A percentile compares a stretch with the other conserved stretches of the same genome.
phyloP scores from a whole-genome alignment of 2,329 filamentous ascomycete species.

The Fusarium odoratissimum region DNA sequence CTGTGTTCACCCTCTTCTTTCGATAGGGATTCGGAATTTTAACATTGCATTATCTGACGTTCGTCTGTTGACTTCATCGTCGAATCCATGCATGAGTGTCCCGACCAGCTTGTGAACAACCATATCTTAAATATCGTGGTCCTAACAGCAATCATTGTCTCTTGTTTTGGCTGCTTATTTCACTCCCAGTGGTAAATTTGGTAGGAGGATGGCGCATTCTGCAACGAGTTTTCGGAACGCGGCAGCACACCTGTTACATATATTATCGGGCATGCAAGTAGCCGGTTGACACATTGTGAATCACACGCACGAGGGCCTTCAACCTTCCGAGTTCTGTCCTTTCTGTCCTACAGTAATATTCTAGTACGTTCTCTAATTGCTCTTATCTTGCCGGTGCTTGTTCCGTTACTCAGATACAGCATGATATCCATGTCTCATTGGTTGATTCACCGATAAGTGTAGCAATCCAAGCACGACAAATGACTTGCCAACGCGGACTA shows the following conservation, averaged over 20 bases:
- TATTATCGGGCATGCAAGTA: slow-evolving; percentile 18
- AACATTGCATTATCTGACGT: background rate
- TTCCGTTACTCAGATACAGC: background rate
- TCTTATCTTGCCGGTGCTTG: background rate
- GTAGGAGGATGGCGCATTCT: background rate
- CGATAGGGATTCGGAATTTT: background rate
- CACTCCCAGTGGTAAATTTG: background rate
- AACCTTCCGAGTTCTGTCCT: slow-evolving; percentile 1
- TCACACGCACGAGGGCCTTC: background rate
- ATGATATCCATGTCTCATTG: background rate
- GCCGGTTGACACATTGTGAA: slow-evolving; percentile 14
- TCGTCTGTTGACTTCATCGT: background rate
- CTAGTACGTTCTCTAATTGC: background rate
- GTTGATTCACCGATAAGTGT: background rate
- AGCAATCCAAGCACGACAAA: background rate
- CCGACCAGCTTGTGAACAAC: background rate
- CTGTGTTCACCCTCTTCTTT: background rate
- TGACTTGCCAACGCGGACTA: background rate
- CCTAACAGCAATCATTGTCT: background rate
- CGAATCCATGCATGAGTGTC: background rate
- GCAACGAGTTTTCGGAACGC: background rate
- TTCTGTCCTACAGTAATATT: background rate
- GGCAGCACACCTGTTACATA: slow-evolving; percentile 11
- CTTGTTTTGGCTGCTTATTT: background rate
- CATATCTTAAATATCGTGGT: background rate